phyloP scores from a whole-genome alignment of 495 filamentous ascomycete genomes.

The Penicillium mononematosum region DNA sequence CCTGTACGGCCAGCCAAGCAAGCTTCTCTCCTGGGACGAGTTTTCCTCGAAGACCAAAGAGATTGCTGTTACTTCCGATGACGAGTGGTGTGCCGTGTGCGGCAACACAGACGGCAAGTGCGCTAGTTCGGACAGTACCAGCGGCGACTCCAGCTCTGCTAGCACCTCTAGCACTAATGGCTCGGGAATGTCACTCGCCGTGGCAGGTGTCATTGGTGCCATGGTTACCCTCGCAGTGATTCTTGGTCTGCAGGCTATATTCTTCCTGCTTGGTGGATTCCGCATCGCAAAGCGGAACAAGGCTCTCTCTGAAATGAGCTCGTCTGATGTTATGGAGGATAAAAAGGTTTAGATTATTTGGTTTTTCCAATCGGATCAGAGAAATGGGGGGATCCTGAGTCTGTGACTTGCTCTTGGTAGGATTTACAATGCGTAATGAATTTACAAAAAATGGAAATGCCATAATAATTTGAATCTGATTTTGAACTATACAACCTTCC shows the following conservation, averaged over 20 bases:
- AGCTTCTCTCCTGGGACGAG: slow-evolving; percentile 39
- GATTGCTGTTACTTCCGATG: slow-evolving; percentile 37
- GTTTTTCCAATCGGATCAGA: background rate
- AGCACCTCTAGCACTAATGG: slow-evolving; percentile 14
- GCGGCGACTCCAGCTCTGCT: slow-evolving; percentile 10
- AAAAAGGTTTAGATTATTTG: slow-evolving; percentile 19
- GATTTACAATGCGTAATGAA: slow-evolving; percentile 13
- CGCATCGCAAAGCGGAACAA: slow-evolving; percentile 27
- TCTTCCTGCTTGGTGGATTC: slow-evolving; percentile 42
- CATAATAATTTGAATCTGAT: slow-evolving; percentile 8
- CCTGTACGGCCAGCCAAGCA: slow-evolving; percentile 39
- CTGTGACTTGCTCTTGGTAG: slow-evolving; percentile 14
- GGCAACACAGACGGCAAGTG: slow-evolving; percentile 44
- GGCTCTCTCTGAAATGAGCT: slow-evolving; percentile 14
- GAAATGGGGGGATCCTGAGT: slow-evolving; percentile 1
- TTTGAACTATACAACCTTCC: background rate
- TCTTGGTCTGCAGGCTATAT: slow-evolving; percentile 46
- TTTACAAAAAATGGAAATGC: slow-evolving; percentile 17
- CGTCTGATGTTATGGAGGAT: slow-evolving; percentile 10
- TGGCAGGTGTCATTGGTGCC: slow-evolving; percentile 61
- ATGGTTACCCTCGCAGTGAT: slow-evolving; percentile 59
- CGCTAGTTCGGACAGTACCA: slow-evolving; percentile 13
- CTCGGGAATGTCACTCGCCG: slow-evolving; percentile 38
- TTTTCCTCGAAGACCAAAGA: slow-evolving; percentile 40
- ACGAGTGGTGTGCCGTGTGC: slow-evolving; percentile 48